Evolutionary conservation across 2,329 filamentous ascomycete genomes (phyloP), one percentile per base, ranked within the genome.

Genomic region (Leptodontidium sp.): DNA sequence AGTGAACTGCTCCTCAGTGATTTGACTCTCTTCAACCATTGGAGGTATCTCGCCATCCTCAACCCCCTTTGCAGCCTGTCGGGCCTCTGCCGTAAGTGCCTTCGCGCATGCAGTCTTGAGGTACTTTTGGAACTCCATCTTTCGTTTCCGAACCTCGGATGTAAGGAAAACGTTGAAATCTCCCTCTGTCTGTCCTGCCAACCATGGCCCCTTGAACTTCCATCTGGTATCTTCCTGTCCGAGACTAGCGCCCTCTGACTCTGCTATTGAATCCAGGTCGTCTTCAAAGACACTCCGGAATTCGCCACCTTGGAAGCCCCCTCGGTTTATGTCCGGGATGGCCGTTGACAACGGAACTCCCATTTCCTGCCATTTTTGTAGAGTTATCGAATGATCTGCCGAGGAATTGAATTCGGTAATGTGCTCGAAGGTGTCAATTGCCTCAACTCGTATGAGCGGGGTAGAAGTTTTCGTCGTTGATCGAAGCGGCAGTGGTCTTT

Each of bases 361-460:
- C 78, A 98, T 84, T 79, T 97, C 93, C 78, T 93, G 91, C 83
- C 91, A 98, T 83, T 98, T 98, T 77, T 89, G 85, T 66, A 97
- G 83, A 8, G 93, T 94, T 74, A 93, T 83, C 63, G 90, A 87
- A 80, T 97, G 93, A 79, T 97, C 93, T 67, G 90, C 87, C 0
- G 94, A 92, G 47, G 92, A 94, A 71, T 89, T 86, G 80, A 94
- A 98, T 77, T 98, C 94, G 77, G 94, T 97, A 74, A 98, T 86
- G 79, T 94, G 91, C 81, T 98, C 94, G 74, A 90, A 87, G 1
- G 93, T 92, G 82, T 98, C 95, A 72, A 97, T 86, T 69, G 91
- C 87, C 75, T 89, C 90, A 74, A 98, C 82, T 72, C 93, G 88
- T 65, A 97, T 87, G 61, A 92, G 84, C 11, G 94, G 92, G n/a